These are phyloP conservation scores for Venustampulla echinocandica DNA, from an alignment of 495 filamentous ascomycete genomes.

Conservation along the genomic window DNA sequence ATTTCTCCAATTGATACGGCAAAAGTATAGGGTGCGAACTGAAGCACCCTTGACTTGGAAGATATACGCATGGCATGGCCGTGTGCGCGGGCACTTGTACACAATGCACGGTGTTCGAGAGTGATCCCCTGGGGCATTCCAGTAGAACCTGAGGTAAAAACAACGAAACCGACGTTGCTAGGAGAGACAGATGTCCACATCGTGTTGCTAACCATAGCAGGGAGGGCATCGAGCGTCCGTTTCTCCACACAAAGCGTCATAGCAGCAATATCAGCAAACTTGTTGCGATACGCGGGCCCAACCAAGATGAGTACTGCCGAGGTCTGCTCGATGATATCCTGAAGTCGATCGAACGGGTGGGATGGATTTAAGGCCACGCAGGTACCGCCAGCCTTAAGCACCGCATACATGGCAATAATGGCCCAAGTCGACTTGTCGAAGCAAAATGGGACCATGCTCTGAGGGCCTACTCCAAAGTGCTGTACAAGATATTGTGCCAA, in stretches of 20 bases:
- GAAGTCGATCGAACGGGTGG: slow-evolving; percentile 15
- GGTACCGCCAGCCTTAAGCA: slow-evolving; percentile 34
- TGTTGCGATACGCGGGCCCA: background rate
- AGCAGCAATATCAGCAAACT: background rate
- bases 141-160: slow-evolving; percentile 41
- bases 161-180: slow-evolving; percentile 31
- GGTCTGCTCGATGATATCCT: background rate
- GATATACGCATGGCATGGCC: background rate
- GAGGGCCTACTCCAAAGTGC: slow-evolving; percentile 11
- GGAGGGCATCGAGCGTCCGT: background rate
- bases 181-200: background rate
- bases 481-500: slow-evolving; percentile 2
- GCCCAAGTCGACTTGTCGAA: slow-evolving; percentile 40
- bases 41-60: slow-evolving; percentile 9
- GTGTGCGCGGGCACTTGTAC: background rate
- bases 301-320: background rate
- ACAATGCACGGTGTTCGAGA: slow-evolving; percentile 3
- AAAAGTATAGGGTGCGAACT: slow-evolving; percentile 39
- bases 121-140: slow-evolving; percentile 38
- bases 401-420: slow-evolving; percentile 32
- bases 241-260: background rate
- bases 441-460: slow-evolving; percentile 16
- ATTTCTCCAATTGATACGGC: slow-evolving; percentile 80
- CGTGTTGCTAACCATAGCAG: background rate
- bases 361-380: slow-evolving; percentile 45